phyloP scores from a whole-genome alignment of 305 asterid species.

The Lippia alba region DNA sequence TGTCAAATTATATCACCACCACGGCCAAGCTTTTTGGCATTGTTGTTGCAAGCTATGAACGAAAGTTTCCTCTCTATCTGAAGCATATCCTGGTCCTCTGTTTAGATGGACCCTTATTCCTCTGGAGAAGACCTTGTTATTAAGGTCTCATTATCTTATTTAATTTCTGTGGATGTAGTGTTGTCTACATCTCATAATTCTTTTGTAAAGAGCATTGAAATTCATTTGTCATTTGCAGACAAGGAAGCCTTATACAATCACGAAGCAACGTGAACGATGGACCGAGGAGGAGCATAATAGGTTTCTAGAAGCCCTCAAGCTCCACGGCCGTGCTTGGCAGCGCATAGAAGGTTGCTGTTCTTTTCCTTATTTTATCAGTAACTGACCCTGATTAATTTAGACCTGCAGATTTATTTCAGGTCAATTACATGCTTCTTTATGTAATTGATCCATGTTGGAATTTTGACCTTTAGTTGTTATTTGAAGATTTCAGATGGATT shows the following conservation, averaged over 20 bases:
- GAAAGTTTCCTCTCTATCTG: conserved; percentile 50
- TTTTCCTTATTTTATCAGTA: conserved; percentile 15
- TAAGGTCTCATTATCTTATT: conserved; percentile 58
- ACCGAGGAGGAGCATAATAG: conserved; percentile 94
- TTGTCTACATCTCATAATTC: conserved; percentile 22
- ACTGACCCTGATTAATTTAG: conserved; percentile 8
- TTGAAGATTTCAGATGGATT: conserved; percentile 34
- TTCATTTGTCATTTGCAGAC: conserved; percentile 53
- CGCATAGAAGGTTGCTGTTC: conserved; percentile 83
- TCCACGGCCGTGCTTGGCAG: conserved; percentile 99
- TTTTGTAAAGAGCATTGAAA: conserved; percentile 21
- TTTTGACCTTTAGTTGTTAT: background rate
- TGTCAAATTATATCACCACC: conserved; percentile 39
- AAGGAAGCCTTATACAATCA: conserved; percentile 93
- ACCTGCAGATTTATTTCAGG: conserved; percentile 30
- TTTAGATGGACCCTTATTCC: conserved; percentile 81
- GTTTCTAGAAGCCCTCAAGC: conserved; percentile 94
- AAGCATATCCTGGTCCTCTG: conserved; percentile 48
- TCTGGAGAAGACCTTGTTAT: conserved; percentile 86
- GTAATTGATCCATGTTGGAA: conserved; percentile 18
- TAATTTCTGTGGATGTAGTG: conserved; percentile 21
- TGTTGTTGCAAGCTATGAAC: conserved; percentile 49
- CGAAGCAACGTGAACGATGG: conserved; percentile 98
- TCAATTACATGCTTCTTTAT: conserved; percentile 19
- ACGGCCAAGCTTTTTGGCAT: conserved; percentile 52